Evolutionary conservation across 2,329 filamentous ascomycete species (phyloP).

Genomic region (Penicillium digitatum): DNA sequence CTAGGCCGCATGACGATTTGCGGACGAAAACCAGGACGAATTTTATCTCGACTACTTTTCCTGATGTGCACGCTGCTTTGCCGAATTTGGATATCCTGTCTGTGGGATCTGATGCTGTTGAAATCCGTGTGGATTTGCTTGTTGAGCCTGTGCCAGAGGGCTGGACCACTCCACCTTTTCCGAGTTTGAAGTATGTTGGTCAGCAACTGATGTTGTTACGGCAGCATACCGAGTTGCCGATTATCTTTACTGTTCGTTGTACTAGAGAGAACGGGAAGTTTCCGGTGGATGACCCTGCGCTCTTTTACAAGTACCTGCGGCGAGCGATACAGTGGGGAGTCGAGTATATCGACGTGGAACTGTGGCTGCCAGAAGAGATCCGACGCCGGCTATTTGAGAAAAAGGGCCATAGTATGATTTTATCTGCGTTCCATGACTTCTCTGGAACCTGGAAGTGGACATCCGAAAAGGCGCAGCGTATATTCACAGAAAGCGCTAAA

Average conservation of each 20-base stretch:
- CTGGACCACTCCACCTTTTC: slow-evolving; percentile 55
- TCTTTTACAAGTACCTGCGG: slow-evolving; percentile 77
- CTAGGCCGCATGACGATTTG: slow-evolving; percentile 71
- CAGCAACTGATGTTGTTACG: slow-evolving; percentile 81
- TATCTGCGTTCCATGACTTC: slow-evolving; percentile 90
- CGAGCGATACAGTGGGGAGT: slow-evolving; percentile 84
- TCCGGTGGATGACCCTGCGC: slow-evolving; percentile 70
- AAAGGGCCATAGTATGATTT: slow-evolving; percentile 75
- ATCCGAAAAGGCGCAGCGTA: slow-evolving; percentile 63
- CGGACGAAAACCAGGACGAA: slow-evolving; percentile 69
- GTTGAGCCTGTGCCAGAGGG: slow-evolving; percentile 62
- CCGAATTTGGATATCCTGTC: slow-evolving; percentile 84
- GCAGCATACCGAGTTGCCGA: slow-evolving; percentile 80
- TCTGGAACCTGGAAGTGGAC: slow-evolving; percentile 81
- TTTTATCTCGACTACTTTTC: slow-evolving; percentile 83
- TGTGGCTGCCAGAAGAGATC: slow-evolving; percentile 78
- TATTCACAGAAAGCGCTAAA: slow-evolving; percentile 67
- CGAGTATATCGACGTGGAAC: slow-evolving; percentile 84
- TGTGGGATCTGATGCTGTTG: slow-evolving; percentile 79
- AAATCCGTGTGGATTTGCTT: slow-evolving; percentile 77
- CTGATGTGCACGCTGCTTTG: slow-evolving; percentile 75
- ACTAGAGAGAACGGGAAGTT: slow-evolving; percentile 78
- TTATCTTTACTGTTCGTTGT: slow-evolving; percentile 83
- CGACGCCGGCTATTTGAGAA: slow-evolving; percentile 63
- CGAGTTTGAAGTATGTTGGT: slow-evolving; percentile 78